A percentile compares a stretch with the other conserved stretches of the same genome.
Evolutionary conservation across 106 monocot species (phyloP).

Genomic region (Chionographis japonica): DNA sequence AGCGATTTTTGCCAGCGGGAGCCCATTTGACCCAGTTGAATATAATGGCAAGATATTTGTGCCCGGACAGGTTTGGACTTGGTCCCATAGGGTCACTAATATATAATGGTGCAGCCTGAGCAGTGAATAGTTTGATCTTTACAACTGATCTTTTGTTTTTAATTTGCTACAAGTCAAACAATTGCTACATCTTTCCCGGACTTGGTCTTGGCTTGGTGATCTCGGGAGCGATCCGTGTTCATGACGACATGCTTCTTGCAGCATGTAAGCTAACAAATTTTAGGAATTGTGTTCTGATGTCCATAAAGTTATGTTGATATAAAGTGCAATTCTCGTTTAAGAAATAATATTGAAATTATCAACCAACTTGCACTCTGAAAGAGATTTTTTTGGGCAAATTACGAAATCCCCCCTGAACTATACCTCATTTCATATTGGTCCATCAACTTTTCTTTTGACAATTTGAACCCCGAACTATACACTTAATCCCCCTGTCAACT

Average conservation of each 20-base stretch:
- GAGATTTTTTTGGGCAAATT: too few species aligned
- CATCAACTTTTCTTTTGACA: too few species aligned
- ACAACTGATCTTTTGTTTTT: not conserved
- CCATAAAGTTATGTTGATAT: too few species aligned
- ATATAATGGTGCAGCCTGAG: not conserved
- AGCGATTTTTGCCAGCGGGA: conserved; percentile 89
- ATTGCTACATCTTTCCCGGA: conserved; percentile 91
- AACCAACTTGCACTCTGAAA: too few species aligned
- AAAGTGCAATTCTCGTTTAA: too few species aligned
- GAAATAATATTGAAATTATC: too few species aligned
- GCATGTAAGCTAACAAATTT: conserved; percentile 46
- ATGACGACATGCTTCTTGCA: conserved; percentile 94
- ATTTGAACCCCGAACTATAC: too few species aligned
- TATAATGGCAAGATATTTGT: conserved; percentile 56
- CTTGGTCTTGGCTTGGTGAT: conserved; percentile 87
- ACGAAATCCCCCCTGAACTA: too few species aligned
- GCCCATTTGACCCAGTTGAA: conserved; percentile 82
- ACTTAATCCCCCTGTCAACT: too few species aligned
- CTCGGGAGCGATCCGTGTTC: conserved; percentile 83
- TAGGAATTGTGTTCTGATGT: too few species aligned
- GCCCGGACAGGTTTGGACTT: conserved; percentile 63
- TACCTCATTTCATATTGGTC: too few species aligned
- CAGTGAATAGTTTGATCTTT: not conserved
- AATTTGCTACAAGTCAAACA: conserved; percentile 50
- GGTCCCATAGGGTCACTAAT: not conserved